Percentiles rank a stretch among this genome's conserved stretches.
These are phyloP conservation scores for Penicillium paxilli DNA, from an alignment of 495 filamentous ascomycete genomes.

Conservation along the genomic window DNA sequence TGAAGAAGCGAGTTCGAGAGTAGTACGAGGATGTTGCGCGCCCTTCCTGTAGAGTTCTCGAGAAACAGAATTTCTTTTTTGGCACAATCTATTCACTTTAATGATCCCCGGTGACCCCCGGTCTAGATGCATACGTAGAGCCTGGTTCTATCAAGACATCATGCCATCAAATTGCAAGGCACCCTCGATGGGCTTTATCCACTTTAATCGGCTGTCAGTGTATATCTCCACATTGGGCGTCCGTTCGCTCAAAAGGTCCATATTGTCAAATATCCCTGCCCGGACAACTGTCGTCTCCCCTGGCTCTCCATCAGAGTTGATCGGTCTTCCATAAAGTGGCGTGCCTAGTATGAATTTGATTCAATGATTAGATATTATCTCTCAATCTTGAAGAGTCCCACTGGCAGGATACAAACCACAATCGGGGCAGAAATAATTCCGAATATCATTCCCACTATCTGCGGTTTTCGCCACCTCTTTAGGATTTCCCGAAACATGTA, in stretches of 20 bases:
- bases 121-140: neutral
- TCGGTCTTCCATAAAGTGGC: conserved; percentile 30
- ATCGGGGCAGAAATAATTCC: conserved; percentile 39
- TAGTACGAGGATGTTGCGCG: neutral
- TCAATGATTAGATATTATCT: conserved; percentile 5
- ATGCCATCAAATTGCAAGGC: conserved; percentile 32
- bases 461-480: conserved; percentile 32
- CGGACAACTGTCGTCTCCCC: conserved; percentile 27
- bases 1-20: neutral
- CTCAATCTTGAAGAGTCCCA: too few relatives aligned
- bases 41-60: neutral
- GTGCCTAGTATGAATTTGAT: too few relatives aligned
- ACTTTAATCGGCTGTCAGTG: conserved; percentile 21
- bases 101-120: neutral
- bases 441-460: conserved; percentile 35
- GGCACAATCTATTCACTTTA: neutral
- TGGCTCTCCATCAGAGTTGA: conserved; percentile 15
- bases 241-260: conserved; percentile 15
- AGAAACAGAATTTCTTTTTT: neutral
- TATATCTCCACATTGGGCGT: conserved; percentile 34
- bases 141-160: neutral
- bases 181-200: conserved; percentile 29
- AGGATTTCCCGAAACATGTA: conserved; percentile 30
- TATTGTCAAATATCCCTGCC: conserved; percentile 37
- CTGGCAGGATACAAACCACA: conserved; percentile 33